phyloP scores from a whole-genome alignment of 129 eudicot species.

The Arctium minus region DNA sequence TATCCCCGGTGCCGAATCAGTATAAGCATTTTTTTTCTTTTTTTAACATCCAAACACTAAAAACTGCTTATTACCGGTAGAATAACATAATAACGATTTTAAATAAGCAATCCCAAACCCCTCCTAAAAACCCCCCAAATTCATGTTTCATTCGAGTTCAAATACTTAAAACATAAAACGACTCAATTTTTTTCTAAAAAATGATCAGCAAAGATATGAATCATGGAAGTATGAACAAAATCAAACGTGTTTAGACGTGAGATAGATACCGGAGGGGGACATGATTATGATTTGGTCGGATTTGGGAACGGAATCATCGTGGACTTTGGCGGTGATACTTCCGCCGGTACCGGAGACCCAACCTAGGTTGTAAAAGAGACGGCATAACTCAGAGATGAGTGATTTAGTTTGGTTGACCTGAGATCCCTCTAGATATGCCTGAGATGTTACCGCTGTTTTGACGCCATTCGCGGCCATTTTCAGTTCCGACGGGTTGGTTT shows the following conservation, averaged over 20 bases:
- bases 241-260: background rate
- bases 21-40: too few species aligned
- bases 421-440: slow-evolving; percentile 67
- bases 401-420: slow-evolving; percentile 67
- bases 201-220: background rate
- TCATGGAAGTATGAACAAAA: background rate
- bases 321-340: slow-evolving; percentile 93
- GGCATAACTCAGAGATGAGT: slow-evolving; percentile 81
- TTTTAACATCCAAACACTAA: too few species aligned
- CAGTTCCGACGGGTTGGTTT: background rate
- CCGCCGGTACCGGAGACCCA: slow-evolving; percentile 99
- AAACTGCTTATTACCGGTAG: too few species aligned
- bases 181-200: background rate
- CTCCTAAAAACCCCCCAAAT: too few species aligned
- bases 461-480: slow-evolving; percentile 38
- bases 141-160: background rate
- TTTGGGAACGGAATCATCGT: slow-evolving; percentile 83
- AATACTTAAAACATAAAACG: background rate
- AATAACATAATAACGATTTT: too few species aligned
- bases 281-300: slow-evolving; percentile 85
- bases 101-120: too few species aligned
- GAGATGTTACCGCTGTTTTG: slow-evolving; percentile 52
- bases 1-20: too few species aligned
- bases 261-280: slow-evolving; percentile 83
- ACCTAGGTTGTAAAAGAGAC: slow-evolving; percentile 85